Base-by-base conservation (phyloP, 768 basidiomycete genomes). In the Hygrophoropsis aurantiaca region DNA sequence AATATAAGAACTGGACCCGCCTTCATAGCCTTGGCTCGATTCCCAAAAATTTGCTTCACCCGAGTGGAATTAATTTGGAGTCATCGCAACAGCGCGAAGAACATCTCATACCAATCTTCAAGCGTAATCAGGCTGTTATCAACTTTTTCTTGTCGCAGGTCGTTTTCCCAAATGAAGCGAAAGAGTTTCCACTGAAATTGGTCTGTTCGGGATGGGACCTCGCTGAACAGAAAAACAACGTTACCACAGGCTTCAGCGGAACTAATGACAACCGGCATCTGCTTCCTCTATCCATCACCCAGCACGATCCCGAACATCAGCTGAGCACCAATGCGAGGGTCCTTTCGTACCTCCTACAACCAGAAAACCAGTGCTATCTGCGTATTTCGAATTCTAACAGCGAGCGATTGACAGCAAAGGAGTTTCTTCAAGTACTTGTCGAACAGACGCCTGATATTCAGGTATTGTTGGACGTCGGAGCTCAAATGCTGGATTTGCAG, bases 381-480 rank as follows among this genome's bases (percentile, higher is more conserved):
- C 45, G 37, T 54, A 39, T 47, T 16, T 34, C 49, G 7, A 35
- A 34, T 25, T 24, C 36, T 10, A 43, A 44, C 7, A 55, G 64
- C 10, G 34, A 40, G 11, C 51, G 63, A n/a, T 52, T 44, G 15
- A 51, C 42, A 5, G 46, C 65, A 0, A 6, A 9, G 0, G 18
- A 54, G 11, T 44, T 67, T 48, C 50, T 77, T 16, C 13, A 54
- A 1, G 46, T 61, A 16, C 15, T 81, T 3, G 63, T 66, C 10
- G n/a, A 46, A 1, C 67, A 75, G 50, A 42, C 43, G 1, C 72
- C 70, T 4, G 57, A 63, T n/a, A 64, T 80, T 21, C 66, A 66
- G 18, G 78, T 81, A 5, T 57, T 81, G 16, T 58, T 81, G 13
- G 79, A 81, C 38, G 78, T 81, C 10, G 80, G 79, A 3, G 79